Percentiles rank a stretch among this genome's conserved stretches.
phyloP scores from a whole-genome alignment of 257 asterid species.

The Ballota nigra region DNA sequence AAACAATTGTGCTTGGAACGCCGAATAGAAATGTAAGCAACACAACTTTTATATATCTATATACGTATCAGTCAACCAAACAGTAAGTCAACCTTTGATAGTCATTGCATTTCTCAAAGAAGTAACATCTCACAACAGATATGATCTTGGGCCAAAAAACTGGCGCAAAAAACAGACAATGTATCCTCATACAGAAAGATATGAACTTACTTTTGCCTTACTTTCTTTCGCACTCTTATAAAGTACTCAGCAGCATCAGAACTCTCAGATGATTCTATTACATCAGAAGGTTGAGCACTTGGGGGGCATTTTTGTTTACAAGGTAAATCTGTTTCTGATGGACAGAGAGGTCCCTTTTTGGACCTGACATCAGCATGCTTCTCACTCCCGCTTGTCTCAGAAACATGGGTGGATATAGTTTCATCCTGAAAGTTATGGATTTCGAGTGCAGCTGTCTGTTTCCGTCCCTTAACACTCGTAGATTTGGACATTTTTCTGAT shows the following conservation, averaged over 20 bases:
- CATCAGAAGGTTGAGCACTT: constrained; percentile 25
- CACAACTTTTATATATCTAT: not conserved
- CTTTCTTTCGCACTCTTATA: constrained; percentile 37
- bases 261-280: constrained; percentile 51
- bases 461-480: too few species aligned
- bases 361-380: constrained; percentile 15
- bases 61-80: constrained; percentile 3
- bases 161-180: not conserved
- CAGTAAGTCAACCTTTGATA: constrained; percentile 3
- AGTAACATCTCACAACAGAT: not conserved
- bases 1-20: not conserved
- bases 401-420: too few species aligned
- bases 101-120: not conserved
- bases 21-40: not conserved
- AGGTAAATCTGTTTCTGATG: constrained; percentile 28
- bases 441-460: too few species aligned
- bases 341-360: constrained; percentile 24
- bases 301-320: constrained; percentile 13
- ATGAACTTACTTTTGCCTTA: constrained; percentile 43
- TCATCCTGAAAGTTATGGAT: too few species aligned
- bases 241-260: constrained; percentile 32
- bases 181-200: not conserved
- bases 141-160: constrained; percentile 11
- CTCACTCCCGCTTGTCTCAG: too few species aligned
- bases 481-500: too few species aligned